These are phyloP conservation scores for Ceratocystis harringtonii DNA, from an alignment of 2,329 filamentous ascomycete species.

Conservation along the genomic window DNA sequence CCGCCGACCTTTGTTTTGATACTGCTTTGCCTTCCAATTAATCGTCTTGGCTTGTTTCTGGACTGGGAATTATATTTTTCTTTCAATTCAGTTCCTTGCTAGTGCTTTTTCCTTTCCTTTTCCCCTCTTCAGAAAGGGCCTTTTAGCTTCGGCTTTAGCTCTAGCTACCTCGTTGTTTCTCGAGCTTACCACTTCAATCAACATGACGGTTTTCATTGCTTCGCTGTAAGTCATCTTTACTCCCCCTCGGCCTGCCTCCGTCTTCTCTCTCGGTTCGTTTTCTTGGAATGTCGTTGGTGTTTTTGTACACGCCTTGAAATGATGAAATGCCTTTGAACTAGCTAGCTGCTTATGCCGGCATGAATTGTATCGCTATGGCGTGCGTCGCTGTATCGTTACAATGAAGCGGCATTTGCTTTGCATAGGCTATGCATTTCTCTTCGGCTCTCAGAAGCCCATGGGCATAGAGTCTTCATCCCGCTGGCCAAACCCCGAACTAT, in stretches of 20 bases:
- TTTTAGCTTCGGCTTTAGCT: slow-evolving; percentile 1
- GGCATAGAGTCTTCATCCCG: background rate
- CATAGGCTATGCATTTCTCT: background rate
- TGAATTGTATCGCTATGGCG: background rate
- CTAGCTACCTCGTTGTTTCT: background rate
- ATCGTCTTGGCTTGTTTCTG: background rate
- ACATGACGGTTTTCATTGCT: slow-evolving; percentile 37
- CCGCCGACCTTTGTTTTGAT: background rate
- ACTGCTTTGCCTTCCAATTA: background rate
- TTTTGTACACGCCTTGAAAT: background rate
- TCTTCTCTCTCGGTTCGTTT: background rate
- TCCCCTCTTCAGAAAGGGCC: background rate
- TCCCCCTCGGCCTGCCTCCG: background rate
- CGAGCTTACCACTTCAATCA: slow-evolving; percentile 18
- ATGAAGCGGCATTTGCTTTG: background rate
- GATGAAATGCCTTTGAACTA: background rate
- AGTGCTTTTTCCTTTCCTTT: background rate
- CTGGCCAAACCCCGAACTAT: background rate
- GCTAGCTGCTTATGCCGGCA: background rate
- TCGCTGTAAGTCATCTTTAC: slow-evolving; percentile 29
- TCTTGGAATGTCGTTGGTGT: background rate
- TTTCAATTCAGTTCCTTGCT: background rate
- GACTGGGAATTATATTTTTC: background rate
- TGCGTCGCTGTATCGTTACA: background rate
- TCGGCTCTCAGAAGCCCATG: background rate